Percentiles rank a stretch among this genome's conserved stretches.
These are phyloP conservation scores for Dillenia suffruticosa DNA, from an alignment of 164 flowering plant genomes.

Conservation along the genomic window DNA sequence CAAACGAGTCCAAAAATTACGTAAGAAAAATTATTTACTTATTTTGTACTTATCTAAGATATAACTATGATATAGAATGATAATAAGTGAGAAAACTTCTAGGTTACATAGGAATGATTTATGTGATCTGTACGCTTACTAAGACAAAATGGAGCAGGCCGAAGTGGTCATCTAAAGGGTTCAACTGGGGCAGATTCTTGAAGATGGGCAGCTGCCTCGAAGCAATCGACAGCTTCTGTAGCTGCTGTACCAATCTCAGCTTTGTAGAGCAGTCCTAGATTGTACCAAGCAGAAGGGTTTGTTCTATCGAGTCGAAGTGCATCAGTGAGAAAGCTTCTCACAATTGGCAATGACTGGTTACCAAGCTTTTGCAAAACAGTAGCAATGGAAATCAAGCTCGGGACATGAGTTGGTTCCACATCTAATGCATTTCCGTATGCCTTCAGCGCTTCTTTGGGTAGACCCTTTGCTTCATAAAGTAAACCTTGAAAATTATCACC, in stretches of 20 bases:
- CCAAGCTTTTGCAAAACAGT: constrained; percentile 43
- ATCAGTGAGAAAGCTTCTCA: constrained; percentile 59
- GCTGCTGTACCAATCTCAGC: constrained; percentile 40
- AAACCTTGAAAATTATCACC: constrained; percentile 41
- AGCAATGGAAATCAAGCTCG: constrained; percentile 76
- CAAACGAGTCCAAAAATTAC: too few relatives aligned
- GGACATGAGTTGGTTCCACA: constrained; percentile 65
- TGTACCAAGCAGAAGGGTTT: constrained; percentile 76
- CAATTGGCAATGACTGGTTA: constrained; percentile 39
- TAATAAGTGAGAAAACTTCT: too few relatives aligned
- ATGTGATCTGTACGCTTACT: background rate
- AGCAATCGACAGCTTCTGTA: constrained; percentile 75
- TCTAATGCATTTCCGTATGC: constrained; percentile 68
- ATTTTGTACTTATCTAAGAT: too few relatives aligned
- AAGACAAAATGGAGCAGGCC: background rate
- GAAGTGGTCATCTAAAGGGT: constrained; percentile 58
- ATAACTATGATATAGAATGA: too few relatives aligned
- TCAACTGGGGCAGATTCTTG: constrained; percentile 85
- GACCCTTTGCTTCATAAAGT: constrained; percentile 65
- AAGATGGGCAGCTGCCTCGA: constrained; percentile 75
- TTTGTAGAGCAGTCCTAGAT: constrained; percentile 69
- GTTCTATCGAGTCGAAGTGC: constrained; percentile 77
- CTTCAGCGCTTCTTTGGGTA: constrained; percentile 52
- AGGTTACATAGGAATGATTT: too few relatives aligned
- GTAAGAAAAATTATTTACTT: too few relatives aligned